Evolutionary conservation across 1,139 yeast species (phyloP), one percentile per base, ranked within the genome.

Genomic region (Saccharomyces hybrid): DNA sequence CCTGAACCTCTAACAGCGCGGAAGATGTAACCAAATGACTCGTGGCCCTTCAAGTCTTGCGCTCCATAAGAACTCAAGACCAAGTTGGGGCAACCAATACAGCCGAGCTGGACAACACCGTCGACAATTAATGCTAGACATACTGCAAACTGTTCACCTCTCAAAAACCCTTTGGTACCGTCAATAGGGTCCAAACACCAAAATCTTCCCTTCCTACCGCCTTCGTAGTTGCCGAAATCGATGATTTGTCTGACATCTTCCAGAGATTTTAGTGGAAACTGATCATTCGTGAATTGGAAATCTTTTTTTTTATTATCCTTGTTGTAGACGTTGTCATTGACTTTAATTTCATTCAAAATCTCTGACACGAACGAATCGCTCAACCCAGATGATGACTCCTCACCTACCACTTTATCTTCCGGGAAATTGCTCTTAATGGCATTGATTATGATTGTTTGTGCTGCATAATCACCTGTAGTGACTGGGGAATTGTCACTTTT

Each of bases 151-250:
- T 93, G 99, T 59, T 91, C 98, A 48, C 96, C 96, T 67, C 99
- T 78, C 56, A 93, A 75, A 67, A 93, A 93, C 0, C 99, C 99
- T 69, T 91, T 91, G 23, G 99, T 93, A n/a, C 99, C 99, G 68
- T 93, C 99, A 59, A 93, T 91, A 34, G 99, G 99, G 68, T 93
- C 99, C 65, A 93, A 74, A 0, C 98, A 96, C 99, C 99, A 93
- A 70, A 88, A 83, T 59, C 98, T 77, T 31, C 97, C 96, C 49
- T 72, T 75, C 41, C 75, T 63, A 3, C 97, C 96, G 54, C 97
- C 97, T 57, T 77, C 67, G 42, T 87, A 86, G 64, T 81, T 78
- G 49, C 98, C 98, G 57, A 77, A 73, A 69, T 91, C 97, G 59
- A 93, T 88, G 47, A 86, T 78, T 9, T 80, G 76, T 60, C 79